Base-by-base conservation (phyloP, 2,329 filamentous ascomycete species). In the Endothia cerciana region DNA sequence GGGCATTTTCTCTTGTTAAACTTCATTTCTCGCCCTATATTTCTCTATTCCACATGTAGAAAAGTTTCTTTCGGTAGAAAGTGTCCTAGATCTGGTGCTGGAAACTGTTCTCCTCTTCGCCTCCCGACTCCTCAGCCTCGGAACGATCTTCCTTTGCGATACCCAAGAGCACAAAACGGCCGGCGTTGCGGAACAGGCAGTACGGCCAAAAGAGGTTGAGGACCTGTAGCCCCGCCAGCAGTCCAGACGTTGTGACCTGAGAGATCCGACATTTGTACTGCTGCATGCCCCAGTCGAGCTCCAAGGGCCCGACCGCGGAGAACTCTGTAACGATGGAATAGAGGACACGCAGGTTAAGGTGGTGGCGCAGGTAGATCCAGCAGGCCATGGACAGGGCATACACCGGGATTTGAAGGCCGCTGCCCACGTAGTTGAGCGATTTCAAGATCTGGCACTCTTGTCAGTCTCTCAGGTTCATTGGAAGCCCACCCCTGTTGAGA, bases 291-390 rank as follows among this genome's bases (percentile, higher is more conserved):
- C 91, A 94, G 80, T 94, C 86, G 69, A 94, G 81, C 73, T 88
- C 87, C 75, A 87, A 94, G 59, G 22, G 38, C 25, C 41, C 57
- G 13, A 60, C 22, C 57, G 53, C 11, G 53, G 53, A 3, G 17
- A 92, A 93, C 74, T 92, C 87, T 71, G 88, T 91, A 73, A 93
- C 86, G 67, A 93, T 85, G 47, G 90, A 91, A 77, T 82, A 88
- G 73, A 95, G 83, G 77, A 95, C 93, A 73, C 84, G 83, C 60
- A 94, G 83, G 80, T 94, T 94, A 75, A 93, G 83, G 79, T 89
- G 92, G 80, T 98, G 94, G 63, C 94, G 92, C 69, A 94, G 82
- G 81, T 98, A 97, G 74, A 93, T 88, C 94, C 94, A 98, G 68
- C 90, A 83, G 70, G 81, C 81, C 77, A 96, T 90, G 81, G 97